A percentile compares a stretch with the other conserved stretches of the same genome.
Evolutionary conservation across 2,329 filamentous ascomycete genomes (phyloP).

Genomic region (Hypoxylon sp.): DNA sequence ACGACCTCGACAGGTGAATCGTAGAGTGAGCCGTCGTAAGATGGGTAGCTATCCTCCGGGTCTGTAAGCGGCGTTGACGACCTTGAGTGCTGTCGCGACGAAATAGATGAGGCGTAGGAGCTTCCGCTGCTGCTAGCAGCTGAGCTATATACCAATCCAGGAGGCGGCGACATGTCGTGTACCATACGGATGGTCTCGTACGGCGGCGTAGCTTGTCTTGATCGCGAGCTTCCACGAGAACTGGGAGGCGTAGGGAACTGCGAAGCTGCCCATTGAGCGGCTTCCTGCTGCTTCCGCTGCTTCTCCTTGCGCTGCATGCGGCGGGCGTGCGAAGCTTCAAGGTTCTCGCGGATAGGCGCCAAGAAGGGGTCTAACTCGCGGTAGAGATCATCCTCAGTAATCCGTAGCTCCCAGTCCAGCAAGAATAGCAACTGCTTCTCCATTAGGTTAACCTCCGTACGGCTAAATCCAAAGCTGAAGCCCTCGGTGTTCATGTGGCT

Average conservation of each 20-base stretch:
- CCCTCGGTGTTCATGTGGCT: constrained; percentile 78
- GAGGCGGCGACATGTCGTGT: constrained; percentile 61
- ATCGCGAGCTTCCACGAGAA: constrained; percentile 60
- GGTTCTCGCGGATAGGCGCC: constrained; percentile 79
- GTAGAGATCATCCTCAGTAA: constrained; percentile 88
- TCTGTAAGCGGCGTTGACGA: constrained; percentile 67
- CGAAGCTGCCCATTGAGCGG: constrained; percentile 57
- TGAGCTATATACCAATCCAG: constrained; percentile 62
- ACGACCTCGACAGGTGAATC: constrained; percentile 66
- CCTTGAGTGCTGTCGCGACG: constrained; percentile 63
- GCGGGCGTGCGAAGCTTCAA: constrained; percentile 66
- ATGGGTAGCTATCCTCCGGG: constrained; percentile 61
- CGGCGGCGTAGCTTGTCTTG: constrained; percentile 57
- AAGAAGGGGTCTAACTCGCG: constrained; percentile 90
- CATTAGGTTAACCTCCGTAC: constrained; percentile 98
- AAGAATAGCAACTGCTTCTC: constrained; percentile 98
- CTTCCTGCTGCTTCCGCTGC: constrained; percentile 62
- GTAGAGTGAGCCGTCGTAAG: constrained; percentile 61
- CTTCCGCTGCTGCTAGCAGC: constrained; percentile 58
- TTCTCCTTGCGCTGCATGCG: constrained; percentile 62
- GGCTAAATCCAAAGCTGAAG: constrained; percentile 87
- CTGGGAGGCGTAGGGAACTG: constrained; percentile 64
- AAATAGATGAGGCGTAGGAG: constrained; percentile 65
- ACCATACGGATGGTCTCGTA: constrained; percentile 59
- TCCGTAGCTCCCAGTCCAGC: constrained; percentile 92